Evolutionary conservation across 2,329 filamentous ascomycete species (phyloP).

Genomic region (Colletotrichum musicola): DNA sequence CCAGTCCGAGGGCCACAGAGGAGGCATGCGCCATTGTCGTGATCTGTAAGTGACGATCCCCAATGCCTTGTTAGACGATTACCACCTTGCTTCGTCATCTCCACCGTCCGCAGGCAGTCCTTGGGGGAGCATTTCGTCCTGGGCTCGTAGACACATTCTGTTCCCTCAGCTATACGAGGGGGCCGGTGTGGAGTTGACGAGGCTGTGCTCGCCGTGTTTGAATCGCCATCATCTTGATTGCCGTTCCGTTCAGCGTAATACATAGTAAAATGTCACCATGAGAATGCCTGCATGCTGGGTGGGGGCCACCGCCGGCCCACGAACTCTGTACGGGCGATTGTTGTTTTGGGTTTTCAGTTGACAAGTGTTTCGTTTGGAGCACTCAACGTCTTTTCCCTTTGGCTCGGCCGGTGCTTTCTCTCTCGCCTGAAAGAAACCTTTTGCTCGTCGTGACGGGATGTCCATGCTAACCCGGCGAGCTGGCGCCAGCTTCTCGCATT

Average conservation of each 20-base stretch:
- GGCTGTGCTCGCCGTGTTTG: conserved; percentile 4
- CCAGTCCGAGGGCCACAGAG: conserved; percentile 10
- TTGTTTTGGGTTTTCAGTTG: conserved; percentile 28
- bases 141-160: no score
- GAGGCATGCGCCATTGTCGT: conserved; percentile 18
- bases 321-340: not conserved
- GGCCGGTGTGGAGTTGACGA: conserved; percentile 17
- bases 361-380: conserved; percentile 38
- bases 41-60: not conserved
- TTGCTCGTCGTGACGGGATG: not conserved
- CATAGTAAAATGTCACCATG: not conserved
- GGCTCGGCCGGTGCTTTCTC: conserved; percentile 11
- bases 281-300: not conserved
- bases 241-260: not conserved
- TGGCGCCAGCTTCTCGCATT: conserved; percentile 8
- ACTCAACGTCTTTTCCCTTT: not conserved
- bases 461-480: not conserved
- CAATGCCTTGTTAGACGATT: not conserved
- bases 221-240: conserved; percentile 11
- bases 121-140: conserved; percentile 11
- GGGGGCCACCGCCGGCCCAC: not conserved
- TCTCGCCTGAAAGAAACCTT: not conserved
- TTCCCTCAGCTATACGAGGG: conserved; percentile 26
- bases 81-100: not conserved
- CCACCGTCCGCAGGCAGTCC: conserved; percentile 9